Evolutionary conservation across 768 basidiomycete genomes (phyloP), one percentile per base, ranked within the genome.

Genomic region (Tricholoma sp.): DNA sequence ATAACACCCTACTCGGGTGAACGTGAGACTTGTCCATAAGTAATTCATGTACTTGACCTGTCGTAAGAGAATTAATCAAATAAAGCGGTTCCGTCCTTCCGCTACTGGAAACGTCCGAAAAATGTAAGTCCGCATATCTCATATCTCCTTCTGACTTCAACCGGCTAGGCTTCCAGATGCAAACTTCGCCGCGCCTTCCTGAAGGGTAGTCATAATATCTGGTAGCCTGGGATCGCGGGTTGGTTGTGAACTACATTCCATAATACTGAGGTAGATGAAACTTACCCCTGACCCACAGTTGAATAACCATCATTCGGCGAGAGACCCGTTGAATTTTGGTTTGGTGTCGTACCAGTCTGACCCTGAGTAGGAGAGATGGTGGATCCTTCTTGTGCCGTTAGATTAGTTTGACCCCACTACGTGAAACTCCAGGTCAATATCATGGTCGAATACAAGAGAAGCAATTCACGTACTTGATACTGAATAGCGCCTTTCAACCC

Each of bases 271-370:
- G 35, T 10, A 14, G 22, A 54, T 18, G 21, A 18, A 24, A 63
- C 77, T 51, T 62, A 79, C 79, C 72, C 76, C 59, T 64, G 53
- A 12, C 75, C 77, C 35, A 73, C 70, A 54, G 63, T 72, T 35
- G 75, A 73, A 63, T 87, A 87, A 66, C 86, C 86, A 69, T 88
- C 86, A 56, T 84, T 83, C 24, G 86, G 86, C 3, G 84, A 83
- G n/a, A 73, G 53, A 6, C 81, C 83, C 4, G 78, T 79, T 18
- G 69, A 68, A 41, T 69, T 68, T 14, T 64, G 63, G 24, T 57
- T 69, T 5, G 68, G 58, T 32, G 71, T 69, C 22, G 66, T 61
- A 6, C 67, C 61, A 0, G 75, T 79, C 6, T 72, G 70, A 45
- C 66, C 69, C 16, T 63, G 60, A 24, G 62, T 59, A 0, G 74